Conservation (phyloP, 2,329 filamentous ascomycete genomes). For the Neonectria faginata region DNA sequence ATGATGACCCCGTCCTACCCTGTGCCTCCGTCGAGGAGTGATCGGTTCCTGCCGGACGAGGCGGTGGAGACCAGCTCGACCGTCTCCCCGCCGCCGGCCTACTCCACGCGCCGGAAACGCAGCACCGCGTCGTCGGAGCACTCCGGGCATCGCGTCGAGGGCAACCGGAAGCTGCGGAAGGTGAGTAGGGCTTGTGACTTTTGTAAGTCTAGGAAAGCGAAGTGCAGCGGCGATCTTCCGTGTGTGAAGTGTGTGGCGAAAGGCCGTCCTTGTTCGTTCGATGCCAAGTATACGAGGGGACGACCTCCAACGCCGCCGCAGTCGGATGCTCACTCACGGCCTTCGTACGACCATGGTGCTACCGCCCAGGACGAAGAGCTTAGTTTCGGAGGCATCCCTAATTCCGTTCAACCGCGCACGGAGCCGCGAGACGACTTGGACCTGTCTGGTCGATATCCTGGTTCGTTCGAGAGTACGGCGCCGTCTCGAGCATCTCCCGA, state of each 20-base stretch:
- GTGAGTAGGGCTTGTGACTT: constrained; percentile 49
- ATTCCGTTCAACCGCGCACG: background rate
- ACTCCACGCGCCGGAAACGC: constrained; percentile 12
- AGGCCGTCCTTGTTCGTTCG: constrained; percentile 45
- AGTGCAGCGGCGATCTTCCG: constrained; percentile 47
- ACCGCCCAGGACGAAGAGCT: background rate
- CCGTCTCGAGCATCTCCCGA: constrained; percentile 57
- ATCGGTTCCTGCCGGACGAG: constrained; percentile 1
- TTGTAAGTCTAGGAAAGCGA: constrained; percentile 46
- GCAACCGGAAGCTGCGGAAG: constrained; percentile 43
- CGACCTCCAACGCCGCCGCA: constrained; percentile 50
- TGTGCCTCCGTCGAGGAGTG: constrained; percentile 1
- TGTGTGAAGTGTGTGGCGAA: constrained; percentile 49
- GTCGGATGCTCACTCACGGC: constrained; percentile 16
- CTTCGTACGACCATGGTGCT: background rate
- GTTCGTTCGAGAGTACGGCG: constrained; percentile 52
- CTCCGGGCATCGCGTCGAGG: background rate
- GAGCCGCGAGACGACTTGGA: constrained; percentile 10
- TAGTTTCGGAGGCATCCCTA: background rate
- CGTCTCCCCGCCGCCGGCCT: constrained; percentile 6
- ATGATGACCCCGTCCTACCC: constrained; percentile 16
- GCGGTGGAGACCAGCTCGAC: background rate
- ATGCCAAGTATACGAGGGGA: constrained; percentile 50
- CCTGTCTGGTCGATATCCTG: constrained; percentile 3
- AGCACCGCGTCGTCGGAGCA: constrained; percentile 2